Percentiles rank a stretch among this genome's conserved stretches.
These are phyloP conservation scores for Verticillium albo-atrum DNA, from an alignment of 2,329 filamentous ascomycete species.

Conservation along the genomic window DNA sequence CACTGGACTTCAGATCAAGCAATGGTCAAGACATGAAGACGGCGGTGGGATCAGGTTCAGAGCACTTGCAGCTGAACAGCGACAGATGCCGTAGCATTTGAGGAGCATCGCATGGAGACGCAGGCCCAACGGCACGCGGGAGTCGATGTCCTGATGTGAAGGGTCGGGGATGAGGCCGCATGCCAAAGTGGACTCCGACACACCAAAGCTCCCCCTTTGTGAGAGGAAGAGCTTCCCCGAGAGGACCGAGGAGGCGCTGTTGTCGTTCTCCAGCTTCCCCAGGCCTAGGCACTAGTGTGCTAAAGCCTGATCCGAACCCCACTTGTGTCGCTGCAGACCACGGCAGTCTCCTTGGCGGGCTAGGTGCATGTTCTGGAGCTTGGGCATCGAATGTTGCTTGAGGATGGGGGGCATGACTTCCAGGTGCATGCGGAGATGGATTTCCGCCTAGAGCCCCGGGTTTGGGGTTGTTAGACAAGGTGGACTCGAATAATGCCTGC, in stretches of 20 bases:
- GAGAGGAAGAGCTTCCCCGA: not conserved
- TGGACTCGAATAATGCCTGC: not conserved
- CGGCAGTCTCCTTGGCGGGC: too few relatives aligned
- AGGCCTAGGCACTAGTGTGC: not conserved
- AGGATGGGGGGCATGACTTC: too few relatives aligned
- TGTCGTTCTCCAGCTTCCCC: not conserved
- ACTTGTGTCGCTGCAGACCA: too few relatives aligned
- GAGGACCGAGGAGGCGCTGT: not conserved
- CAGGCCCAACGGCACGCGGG: not conserved
- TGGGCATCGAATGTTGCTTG: too few relatives aligned
- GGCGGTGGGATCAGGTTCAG: not conserved
- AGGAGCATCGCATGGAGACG: not conserved
- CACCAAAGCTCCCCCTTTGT: not conserved
- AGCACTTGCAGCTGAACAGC: not conserved
- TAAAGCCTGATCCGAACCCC: too few relatives aligned
- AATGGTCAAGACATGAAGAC: not conserved
- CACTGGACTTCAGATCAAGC: not conserved
- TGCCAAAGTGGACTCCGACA: not conserved
- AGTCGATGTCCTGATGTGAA: not conserved
- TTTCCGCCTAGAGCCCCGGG: not conserved
- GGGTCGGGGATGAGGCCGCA: not conserved
- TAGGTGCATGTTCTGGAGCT: too few relatives aligned
- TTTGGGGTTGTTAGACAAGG: not conserved
- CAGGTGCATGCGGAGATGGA: not conserved
- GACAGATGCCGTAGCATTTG: not conserved